These are phyloP conservation scores for Monotropa hypopitys DNA, from an alignment of 179 eudicot species.

Conservation along the genomic window DNA sequence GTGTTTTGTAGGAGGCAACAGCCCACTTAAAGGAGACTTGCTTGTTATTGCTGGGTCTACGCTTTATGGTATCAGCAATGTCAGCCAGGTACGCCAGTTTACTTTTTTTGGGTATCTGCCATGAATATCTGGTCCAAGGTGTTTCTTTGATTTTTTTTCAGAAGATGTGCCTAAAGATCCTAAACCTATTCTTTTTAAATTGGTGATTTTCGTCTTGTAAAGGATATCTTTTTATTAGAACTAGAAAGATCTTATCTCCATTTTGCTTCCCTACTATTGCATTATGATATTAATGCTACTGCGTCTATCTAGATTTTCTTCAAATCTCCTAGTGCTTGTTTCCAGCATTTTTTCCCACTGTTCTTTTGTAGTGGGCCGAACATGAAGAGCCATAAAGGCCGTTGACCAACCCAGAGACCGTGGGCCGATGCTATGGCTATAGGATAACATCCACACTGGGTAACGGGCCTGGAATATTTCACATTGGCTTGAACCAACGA, in stretches of 20 bases:
- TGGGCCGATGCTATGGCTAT: too few relatives aligned
- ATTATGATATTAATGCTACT: not conserved
- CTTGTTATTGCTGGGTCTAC: constrained; percentile 71
- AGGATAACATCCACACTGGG: too few relatives aligned
- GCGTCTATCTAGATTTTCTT: not conserved
- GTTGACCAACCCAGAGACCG: too few relatives aligned
- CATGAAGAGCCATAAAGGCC: too few relatives aligned
- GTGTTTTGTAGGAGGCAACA: constrained; percentile 40
- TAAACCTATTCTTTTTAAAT: not conserved
- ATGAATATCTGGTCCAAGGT: not conserved
- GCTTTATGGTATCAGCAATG: constrained; percentile 67
- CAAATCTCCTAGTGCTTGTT: constrained; percentile 1
- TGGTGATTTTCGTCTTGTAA: not conserved
- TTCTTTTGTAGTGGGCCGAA: too few relatives aligned
- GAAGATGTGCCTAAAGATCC: not conserved
- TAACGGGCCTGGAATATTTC: too few relatives aligned
- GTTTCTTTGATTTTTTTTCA: too few relatives aligned
- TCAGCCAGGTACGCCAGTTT: constrained; percentile 47
- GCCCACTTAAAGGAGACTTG: constrained; percentile 64
- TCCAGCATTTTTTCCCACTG: not conserved
- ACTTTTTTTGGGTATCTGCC: too few relatives aligned
- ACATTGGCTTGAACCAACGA: too few relatives aligned
- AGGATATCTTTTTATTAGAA: not conserved
- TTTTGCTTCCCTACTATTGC: not conserved
- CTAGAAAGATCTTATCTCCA: not conserved